Evolutionary conservation across 345 rosid genomes (phyloP).

Genomic region (Citrus inodora): DNA sequence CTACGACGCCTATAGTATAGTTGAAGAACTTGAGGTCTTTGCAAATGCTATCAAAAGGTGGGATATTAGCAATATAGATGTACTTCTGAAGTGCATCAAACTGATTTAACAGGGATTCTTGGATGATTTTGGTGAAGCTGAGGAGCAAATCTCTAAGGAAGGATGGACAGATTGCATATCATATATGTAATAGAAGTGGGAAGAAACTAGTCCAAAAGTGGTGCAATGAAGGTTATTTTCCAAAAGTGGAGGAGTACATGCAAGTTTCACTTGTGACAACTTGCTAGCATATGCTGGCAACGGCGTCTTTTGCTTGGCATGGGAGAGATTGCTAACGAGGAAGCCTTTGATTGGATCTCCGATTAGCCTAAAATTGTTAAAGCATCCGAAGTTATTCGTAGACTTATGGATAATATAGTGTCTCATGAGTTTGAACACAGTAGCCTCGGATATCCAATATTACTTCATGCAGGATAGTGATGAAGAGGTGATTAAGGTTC

Average conservation of each 20-base stretch:
- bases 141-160: neutral
- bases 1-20: constrained; percentile 22
- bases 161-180: neutral
- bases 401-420: too few relatives aligned
- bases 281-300: constrained; percentile 6
- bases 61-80: constrained; percentile 14
- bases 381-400: neutral
- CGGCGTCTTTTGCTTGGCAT: constrained; percentile 10
- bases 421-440: constrained; percentile 21
- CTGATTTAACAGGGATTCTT: neutral
- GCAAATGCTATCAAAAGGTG: neutral
- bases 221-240: constrained; percentile 10
- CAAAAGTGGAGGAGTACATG: constrained; percentile 29
- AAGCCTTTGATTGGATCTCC: constrained; percentile 17
- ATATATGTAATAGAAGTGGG: neutral
- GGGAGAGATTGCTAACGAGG: neutral
- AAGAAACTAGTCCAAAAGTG: constrained; percentile 16
- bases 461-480: constrained; percentile 14
- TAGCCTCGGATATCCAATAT: constrained; percentile 13
- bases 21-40: neutral
- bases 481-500: neutral
- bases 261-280: constrained; percentile 12
- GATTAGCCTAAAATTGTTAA: constrained; percentile 9
- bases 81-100: constrained; percentile 24
- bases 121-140: constrained; percentile 11